These are phyloP conservation scores for Strigomonas oncopelti DNA, from an alignment of 208 protist genomes.

Conservation along the genomic window DNA sequence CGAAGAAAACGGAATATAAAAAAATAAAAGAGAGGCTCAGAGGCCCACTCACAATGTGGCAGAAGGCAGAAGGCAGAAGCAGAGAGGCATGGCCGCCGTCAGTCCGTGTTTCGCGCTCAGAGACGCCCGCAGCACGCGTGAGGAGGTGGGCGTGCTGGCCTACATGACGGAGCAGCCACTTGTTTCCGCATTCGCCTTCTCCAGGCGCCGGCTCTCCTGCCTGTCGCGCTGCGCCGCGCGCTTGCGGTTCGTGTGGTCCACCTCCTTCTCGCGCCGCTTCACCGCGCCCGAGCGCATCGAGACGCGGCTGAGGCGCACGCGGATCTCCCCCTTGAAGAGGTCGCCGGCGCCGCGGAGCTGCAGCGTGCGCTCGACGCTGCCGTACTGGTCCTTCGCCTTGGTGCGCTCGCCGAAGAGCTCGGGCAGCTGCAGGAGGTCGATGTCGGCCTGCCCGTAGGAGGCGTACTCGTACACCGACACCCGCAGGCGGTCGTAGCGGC, in stretches of 20 bases:
- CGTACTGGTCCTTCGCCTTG: slow-evolving; percentile 12
- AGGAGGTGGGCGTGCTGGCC: too few species aligned
- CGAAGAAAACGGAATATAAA: neutral
- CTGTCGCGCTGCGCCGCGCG: slow-evolving; percentile 1
- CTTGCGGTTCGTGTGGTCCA: slow-evolving; percentile 25
- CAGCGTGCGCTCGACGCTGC: slow-evolving; percentile 26
- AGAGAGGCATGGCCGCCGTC: too few species aligned
- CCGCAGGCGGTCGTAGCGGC: slow-evolving; percentile 66
- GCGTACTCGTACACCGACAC: slow-evolving; percentile 67
- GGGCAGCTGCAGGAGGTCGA: slow-evolving; percentile 51
- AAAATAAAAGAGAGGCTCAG: neutral
- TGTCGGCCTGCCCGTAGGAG: slow-evolving; percentile 53
- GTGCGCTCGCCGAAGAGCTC: slow-evolving; percentile 34
- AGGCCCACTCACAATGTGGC: too few species aligned
- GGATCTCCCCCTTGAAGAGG: slow-evolving; percentile 33
- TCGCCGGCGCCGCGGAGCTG: slow-evolving; percentile 13
- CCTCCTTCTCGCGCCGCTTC: slow-evolving; percentile 21
- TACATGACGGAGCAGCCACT: slow-evolving; percentile 30
- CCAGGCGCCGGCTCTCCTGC: slow-evolving; percentile 10
- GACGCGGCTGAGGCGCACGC: slow-evolving; percentile 45
- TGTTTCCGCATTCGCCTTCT: slow-evolving; percentile 27
- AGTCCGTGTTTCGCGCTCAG: too few species aligned
- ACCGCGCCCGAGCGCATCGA: slow-evolving; percentile 30
- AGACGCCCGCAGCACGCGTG: too few species aligned
- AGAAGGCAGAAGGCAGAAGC: too few species aligned